A percentile compares a stretch with the other conserved stretches of the same genome.
These are phyloP conservation scores for Lathyrus sativus DNA, from an alignment of 306 rosid genomes.

Conservation along the genomic window DNA sequence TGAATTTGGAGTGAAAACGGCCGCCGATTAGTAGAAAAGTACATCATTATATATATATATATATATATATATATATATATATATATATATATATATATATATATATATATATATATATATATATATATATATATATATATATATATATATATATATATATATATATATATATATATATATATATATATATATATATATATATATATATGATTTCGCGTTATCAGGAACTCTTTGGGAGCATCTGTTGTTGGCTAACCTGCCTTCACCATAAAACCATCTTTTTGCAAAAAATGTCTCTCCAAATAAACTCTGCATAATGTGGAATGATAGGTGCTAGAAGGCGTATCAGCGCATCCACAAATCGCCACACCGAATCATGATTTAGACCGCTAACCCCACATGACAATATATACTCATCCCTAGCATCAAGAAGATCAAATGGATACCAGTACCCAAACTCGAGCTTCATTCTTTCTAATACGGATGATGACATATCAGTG, in stretches of 20 bases:
- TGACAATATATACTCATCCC: slow-evolving; percentile 88
- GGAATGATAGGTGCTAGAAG: slow-evolving; percentile 89
- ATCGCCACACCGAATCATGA: slow-evolving; percentile 65
- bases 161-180: too few species aligned
- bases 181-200: too few species aligned
- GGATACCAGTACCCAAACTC: slow-evolving; percentile 99
- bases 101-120: too few species aligned
- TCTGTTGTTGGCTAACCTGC: slow-evolving; percentile 91
- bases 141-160: too few species aligned
- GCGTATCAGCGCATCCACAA: slow-evolving; percentile 93
- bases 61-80: too few species aligned
- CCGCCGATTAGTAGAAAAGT: too few species aligned
- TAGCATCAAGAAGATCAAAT: slow-evolving; percentile 79
- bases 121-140: too few species aligned
- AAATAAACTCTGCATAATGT: slow-evolving; percentile 81
- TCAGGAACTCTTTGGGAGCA: slow-evolving; percentile 72
- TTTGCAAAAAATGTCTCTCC: slow-evolving; percentile 83
- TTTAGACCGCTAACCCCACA: slow-evolving; percentile 79
- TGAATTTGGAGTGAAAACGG: too few species aligned
- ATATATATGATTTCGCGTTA: too few species aligned
- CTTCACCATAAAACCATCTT: slow-evolving; percentile 75
- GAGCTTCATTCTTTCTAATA: slow-evolving; percentile 70
- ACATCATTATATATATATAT: too few species aligned
- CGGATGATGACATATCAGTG: slow-evolving; percentile 56
- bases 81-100: too few species aligned